A percentile compares a stretch with the other conserved stretches of the same genome.
Evolutionary conservation across 352 stramenopile genomes (phyloP).

Genomic region (Pythium diclinum): DNA sequence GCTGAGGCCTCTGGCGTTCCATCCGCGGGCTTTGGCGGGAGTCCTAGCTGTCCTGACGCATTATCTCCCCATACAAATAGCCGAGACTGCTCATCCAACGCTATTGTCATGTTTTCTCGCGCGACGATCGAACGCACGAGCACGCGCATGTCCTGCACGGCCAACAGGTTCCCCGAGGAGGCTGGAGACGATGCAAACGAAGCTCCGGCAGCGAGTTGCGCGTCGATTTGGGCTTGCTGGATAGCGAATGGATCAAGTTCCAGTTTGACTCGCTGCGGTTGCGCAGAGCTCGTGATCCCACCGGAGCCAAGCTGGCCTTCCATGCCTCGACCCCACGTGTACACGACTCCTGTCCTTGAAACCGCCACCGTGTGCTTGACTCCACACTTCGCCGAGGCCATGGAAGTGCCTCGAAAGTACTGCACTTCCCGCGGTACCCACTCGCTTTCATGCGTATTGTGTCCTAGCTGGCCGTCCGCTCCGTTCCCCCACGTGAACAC

Average conservation of each 20-base stretch:
- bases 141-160: constrained; percentile 32
- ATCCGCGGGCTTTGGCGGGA: background rate
- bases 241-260: constrained; percentile 21
- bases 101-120: constrained; percentile 32
- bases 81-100: constrained; percentile 43
- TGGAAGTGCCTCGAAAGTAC: constrained; percentile 38
- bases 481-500: constrained; percentile 69
- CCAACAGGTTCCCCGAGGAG: background rate
- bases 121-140: constrained; percentile 35
- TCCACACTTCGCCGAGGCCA: constrained; percentile 37
- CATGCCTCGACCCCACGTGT: constrained; percentile 48
- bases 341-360: constrained; percentile 45
- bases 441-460: constrained; percentile 44
- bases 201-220: constrained; percentile 20
- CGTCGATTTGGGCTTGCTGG: constrained; percentile 34
- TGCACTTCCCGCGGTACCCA: constrained; percentile 55
- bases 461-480: constrained; percentile 54
- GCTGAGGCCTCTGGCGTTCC: background rate
- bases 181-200: constrained; percentile 14
- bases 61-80: constrained; percentile 60
- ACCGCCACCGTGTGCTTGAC: constrained; percentile 48
- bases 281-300: background rate
- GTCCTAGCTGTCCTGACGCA: constrained; percentile 34
- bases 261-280: constrained; percentile 28
- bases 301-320: constrained; percentile 49